Evolutionary conservation across 2,329 filamentous ascomycete genomes (phyloP), one percentile per base, ranked within the genome.

Genomic region (Colletotrichum sp.): DNA sequence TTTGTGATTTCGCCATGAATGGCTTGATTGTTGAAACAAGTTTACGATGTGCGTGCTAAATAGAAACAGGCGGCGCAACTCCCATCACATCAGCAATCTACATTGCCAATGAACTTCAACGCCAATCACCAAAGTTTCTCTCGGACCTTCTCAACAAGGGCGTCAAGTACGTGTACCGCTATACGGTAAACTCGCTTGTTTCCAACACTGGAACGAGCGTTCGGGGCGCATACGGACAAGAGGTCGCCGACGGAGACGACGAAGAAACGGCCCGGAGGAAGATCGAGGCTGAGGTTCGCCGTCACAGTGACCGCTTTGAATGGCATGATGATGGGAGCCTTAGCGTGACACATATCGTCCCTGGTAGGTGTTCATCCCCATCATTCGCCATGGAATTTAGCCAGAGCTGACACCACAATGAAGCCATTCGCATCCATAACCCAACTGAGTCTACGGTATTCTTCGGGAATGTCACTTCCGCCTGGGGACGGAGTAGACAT

Each of bases 311-410:
- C 13, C 55, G 69, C 10, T 84, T 83, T 14, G 77, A 83, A 52
- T 84, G 83, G 82, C 79, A 84, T 28, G 82, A 83, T 3, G 83
- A 84, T 55, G 82, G 82, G 1, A 83, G 81, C n/a, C 68, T 84
- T 21, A 83, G 78, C 30, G 82, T 84, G 8, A 83, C 82, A 4
- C 83, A 84, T 59, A 78, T 80, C 4, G 80, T 82, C 1, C 82
- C 83, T 4, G 76, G 81, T 84, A 78, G 48, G 78, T 75, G 26
- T 9, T 14, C 6, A 18, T 48, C 13, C 39, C 9, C 18, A 64
- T 9, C 26, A 36, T 52, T 30, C 24, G 14, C 43, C 13, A 59
- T 60, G 18, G 18, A 16, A 24, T 26, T 32, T 14, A 13, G n/a
- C 16, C 9, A 16, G 12, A 16, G 7, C 39, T 67, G 16, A 65